Conservation (phyloP, 2,329 filamentous ascomycete species). For the Samsoniella hepiali region DNA sequence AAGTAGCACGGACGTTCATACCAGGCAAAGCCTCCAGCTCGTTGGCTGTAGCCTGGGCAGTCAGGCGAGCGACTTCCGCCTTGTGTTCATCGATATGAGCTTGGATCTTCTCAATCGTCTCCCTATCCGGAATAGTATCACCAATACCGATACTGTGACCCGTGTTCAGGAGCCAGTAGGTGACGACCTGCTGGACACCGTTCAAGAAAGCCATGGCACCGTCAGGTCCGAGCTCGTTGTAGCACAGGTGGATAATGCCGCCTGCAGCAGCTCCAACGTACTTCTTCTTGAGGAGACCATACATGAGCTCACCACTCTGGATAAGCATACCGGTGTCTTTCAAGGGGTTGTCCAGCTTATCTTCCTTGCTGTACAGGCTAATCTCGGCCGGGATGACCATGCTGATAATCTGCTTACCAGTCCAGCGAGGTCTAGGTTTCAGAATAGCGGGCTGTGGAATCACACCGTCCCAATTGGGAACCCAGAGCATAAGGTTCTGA, state of each 20-base stretch:
- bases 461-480: conserved; percentile 94
- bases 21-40: conserved; percentile 87
- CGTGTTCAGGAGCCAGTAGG: conserved; percentile 95
- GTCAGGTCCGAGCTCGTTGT: conserved; percentile 85
- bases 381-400: conserved; percentile 86
- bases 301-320: conserved; percentile 83
- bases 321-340: conserved; percentile 79
- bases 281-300: conserved; percentile 90
- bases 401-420: conserved; percentile 95
- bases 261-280: conserved; percentile 84
- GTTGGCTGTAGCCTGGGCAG: conserved; percentile 76
- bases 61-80: conserved; percentile 71
- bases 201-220: conserved; percentile 95
- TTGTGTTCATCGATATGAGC: conserved; percentile 79
- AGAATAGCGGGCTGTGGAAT: conserved; percentile 91
- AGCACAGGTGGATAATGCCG: conserved; percentile 93
- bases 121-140: conserved; percentile 89
- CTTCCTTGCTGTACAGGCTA: conserved; percentile 69
- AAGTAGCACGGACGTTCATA: conserved; percentile 98
- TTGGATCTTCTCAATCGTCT: conserved; percentile 81
- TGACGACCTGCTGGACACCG: conserved; percentile 88
- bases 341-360: conserved; percentile 57
- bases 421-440: conserved; percentile 91
- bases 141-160: conserved; percentile 98
- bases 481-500: conserved; percentile 97